Conservation (phyloP, 192 early-diverging fungal genomes). For the Coemansia sp. region DNA sequence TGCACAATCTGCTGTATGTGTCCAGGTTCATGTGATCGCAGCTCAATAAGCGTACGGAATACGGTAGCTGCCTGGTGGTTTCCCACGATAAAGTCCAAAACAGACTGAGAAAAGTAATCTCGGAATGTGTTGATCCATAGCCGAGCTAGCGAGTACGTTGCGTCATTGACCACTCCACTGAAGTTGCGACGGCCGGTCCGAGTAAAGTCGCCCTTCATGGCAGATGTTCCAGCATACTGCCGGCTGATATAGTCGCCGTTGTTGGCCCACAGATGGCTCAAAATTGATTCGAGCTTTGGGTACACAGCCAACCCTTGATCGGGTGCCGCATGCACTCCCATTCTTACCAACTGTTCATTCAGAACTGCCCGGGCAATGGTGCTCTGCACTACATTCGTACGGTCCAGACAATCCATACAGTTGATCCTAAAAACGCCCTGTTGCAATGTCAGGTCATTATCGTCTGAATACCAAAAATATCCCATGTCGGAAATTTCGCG, state of each 20-base stretch:
- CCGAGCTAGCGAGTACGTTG: slow-evolving; percentile 70
- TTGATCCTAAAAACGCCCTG: slow-evolving; percentile 71
- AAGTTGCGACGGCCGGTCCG: slow-evolving; percentile 73
- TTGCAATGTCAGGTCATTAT: slow-evolving; percentile 32
- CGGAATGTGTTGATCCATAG: slow-evolving; percentile 74
- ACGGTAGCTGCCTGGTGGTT: slow-evolving; percentile 31
- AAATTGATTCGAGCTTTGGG: slow-evolving; percentile 61
- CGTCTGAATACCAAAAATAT: slow-evolving; percentile 50
- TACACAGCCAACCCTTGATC: slow-evolving; percentile 65
- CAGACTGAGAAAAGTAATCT: slow-evolving; percentile 66
- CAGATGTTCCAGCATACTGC: slow-evolving; percentile 76
- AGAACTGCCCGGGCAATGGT: slow-evolving; percentile 64
- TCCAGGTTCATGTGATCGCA: slow-evolving; percentile 46
- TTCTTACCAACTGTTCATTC: slow-evolving; percentile 64
- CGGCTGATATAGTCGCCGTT: slow-evolving; percentile 76
- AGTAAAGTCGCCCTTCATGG: slow-evolving; percentile 77
- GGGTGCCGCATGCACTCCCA: slow-evolving; percentile 64
- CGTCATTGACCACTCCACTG: slow-evolving; percentile 70
- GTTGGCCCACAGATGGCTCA: slow-evolving; percentile 75
- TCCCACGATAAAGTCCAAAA: slow-evolving; percentile 45
- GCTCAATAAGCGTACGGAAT: slow-evolving; percentile 43
- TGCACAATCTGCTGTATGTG: slow-evolving; percentile 25
- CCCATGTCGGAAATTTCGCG: slow-evolving; percentile 64
- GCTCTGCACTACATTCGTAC: slow-evolving; percentile 89
- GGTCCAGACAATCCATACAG: slow-evolving; percentile 98